Conservation (phyloP, 352 stramenopile species). For the Pythium utonaiense region DNA sequence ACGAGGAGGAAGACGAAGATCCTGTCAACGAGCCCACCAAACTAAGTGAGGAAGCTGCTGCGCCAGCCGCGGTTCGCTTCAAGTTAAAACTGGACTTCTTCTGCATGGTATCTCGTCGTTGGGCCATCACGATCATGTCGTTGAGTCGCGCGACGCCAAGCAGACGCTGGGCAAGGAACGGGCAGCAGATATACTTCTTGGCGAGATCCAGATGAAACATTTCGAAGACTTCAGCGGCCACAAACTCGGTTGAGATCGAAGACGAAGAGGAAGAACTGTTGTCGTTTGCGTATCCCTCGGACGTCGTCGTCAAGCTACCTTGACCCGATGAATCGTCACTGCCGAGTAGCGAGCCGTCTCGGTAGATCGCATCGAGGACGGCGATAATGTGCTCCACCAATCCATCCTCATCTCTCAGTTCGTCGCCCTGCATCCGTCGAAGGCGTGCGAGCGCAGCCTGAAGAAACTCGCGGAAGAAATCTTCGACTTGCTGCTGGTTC, state of each 20-base stretch:
- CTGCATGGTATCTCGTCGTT: constrained; percentile 56
- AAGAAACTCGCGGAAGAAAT: constrained; percentile 81
- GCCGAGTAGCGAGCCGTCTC: constrained; percentile 55
- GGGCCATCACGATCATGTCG: constrained; percentile 74
- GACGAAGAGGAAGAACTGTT: background rate
- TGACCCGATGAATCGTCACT: constrained; percentile 13
- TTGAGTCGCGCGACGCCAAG: constrained; percentile 68
- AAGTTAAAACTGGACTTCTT: constrained; percentile 62
- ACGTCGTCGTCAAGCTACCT: constrained; percentile 1
- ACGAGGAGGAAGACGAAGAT: constrained; percentile 15
- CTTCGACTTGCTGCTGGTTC: constrained; percentile 43
- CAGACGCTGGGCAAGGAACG: constrained; percentile 71
- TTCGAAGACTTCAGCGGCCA: constrained; percentile 76
- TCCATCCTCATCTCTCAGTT: constrained; percentile 79
- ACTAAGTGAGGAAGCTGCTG: constrained; percentile 22
- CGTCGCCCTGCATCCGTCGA: constrained; percentile 56
- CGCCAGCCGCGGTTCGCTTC: constrained; percentile 22
- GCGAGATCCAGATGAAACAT: constrained; percentile 82
- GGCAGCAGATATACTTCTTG: constrained; percentile 85
- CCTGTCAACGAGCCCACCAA: constrained; percentile 11
- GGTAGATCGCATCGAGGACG: constrained; percentile 67
- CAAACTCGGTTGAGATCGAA: constrained; percentile 19
- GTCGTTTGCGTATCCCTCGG: constrained; percentile 4
- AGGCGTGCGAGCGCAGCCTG: constrained; percentile 67
- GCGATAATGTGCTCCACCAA: constrained; percentile 72